A percentile compares a stretch with the other conserved stretches of the same genome.
Evolutionary conservation across 192 early-diverging fungal species (phyloP).

Genomic region (Gonapodya prolifera): DNA sequence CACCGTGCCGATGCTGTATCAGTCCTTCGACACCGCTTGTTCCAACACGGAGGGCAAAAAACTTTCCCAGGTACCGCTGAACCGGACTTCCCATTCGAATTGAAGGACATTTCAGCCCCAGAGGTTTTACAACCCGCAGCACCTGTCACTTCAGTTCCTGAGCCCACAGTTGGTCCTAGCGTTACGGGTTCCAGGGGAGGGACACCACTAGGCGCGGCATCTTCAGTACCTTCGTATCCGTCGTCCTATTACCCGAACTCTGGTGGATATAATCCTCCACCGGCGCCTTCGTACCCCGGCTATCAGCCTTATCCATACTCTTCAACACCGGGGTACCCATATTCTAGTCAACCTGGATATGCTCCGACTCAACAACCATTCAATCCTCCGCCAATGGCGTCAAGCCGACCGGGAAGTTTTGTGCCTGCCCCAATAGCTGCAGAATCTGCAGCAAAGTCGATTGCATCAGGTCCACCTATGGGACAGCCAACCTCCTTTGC

Average conservation of each 20-base stretch:
- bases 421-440: background rate
- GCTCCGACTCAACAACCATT: background rate
- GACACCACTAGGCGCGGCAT: background rate
- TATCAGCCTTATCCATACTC: background rate
- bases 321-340: background rate
- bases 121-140: constrained; percentile 12
- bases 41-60: constrained; percentile 5
- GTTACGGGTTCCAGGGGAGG: background rate
- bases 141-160: background rate
- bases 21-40: constrained; percentile 5
- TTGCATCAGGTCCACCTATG: background rate
- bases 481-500: background rate
- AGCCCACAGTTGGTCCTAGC: background rate
- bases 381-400: background rate
- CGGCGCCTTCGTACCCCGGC: background rate
- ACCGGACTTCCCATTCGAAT: constrained; percentile 19
- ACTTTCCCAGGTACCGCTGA: constrained; percentile 14
- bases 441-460: background rate
- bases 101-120: constrained; percentile 15
- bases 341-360: background rate
- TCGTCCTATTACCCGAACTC: background rate
- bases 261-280: constrained; percentile 4
- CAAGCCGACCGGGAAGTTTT: background rate
- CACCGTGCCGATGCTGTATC: background rate
- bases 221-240: background rate